phyloP scores from a whole-genome alignment of 1,284 basidiomycete species.

The Cystobasidium sp. region DNA sequence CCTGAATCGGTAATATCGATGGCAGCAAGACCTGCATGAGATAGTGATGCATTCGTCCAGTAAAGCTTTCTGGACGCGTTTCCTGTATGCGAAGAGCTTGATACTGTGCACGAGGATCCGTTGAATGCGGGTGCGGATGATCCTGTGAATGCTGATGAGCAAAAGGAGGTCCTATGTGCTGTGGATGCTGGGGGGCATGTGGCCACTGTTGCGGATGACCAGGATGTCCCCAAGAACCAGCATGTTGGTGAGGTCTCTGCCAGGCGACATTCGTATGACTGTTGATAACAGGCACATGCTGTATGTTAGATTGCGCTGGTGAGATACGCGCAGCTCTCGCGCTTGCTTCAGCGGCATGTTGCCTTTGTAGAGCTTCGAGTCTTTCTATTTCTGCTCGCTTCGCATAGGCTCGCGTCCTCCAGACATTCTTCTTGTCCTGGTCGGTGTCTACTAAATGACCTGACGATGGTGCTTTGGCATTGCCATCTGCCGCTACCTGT shows the following conservation, averaged over 20 bases:
- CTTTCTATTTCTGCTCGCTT: not conserved
- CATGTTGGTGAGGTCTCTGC: no score
- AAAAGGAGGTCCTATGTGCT: no score
- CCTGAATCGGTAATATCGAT: not conserved
- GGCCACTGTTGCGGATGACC: no score
- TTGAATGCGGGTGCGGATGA: no score
- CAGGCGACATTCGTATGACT: no score
- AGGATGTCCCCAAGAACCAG: no score
- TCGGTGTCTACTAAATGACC: no score
- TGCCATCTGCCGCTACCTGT: not conserved
- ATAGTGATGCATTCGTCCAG: constrained; percentile 6
- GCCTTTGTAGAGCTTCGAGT: not conserved
- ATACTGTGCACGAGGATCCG: not conserved
- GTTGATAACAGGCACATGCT: no score
- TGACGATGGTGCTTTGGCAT: no score
- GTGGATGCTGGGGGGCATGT: no score
- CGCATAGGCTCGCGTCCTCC: not conserved
- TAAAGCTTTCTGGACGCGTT: not conserved
- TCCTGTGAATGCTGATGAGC: no score
- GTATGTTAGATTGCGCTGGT: not conserved
- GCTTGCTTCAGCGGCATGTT: not conserved
- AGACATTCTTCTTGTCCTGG: not conserved
- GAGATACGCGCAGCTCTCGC: not conserved
- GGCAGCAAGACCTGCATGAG: constrained; percentile 1
- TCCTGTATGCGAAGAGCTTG: not conserved